Evolutionary conservation across 2,329 filamentous ascomycete genomes (phyloP).

Genomic region (Colletotrichum gloeosporioides): DNA sequence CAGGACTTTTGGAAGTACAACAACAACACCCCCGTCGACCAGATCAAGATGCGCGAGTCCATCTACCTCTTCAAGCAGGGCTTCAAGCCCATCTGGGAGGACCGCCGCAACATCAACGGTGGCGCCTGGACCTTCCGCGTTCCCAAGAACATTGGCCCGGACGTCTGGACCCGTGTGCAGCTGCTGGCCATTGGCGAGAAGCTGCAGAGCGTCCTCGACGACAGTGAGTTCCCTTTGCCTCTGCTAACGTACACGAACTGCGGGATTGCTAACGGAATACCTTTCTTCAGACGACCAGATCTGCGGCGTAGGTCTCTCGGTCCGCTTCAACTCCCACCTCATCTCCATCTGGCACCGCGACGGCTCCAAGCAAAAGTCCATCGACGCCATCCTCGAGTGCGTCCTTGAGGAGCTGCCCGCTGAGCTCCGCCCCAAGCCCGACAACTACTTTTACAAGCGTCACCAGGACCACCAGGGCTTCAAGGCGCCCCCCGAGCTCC

Average conservation of each 20-base stretch:
- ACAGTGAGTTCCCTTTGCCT: slow-evolving; percentile 53
- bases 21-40: slow-evolving; percentile 80
- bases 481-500: slow-evolving; percentile 65
- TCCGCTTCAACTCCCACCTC: slow-evolving; percentile 87
- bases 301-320: slow-evolving; percentile 85
- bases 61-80: slow-evolving; percentile 82
- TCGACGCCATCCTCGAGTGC: slow-evolving; percentile 74
- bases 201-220: slow-evolving; percentile 75
- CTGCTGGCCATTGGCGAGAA: slow-evolving; percentile 84
- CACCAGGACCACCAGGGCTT: slow-evolving; percentile 89
- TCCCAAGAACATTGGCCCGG: slow-evolving; percentile 73
- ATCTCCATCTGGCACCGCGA: slow-evolving; percentile 95
- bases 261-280: neutral
- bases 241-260: neutral
- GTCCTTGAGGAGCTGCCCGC: slow-evolving; percentile 76
- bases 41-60: slow-evolving; percentile 78
- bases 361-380: slow-evolving; percentile 77
- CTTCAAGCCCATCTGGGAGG: slow-evolving; percentile 81
- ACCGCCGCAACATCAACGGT: slow-evolving; percentile 83
- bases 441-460: slow-evolving; percentile 85
- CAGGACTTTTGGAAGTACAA: slow-evolving; percentile 87
- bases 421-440: slow-evolving; percentile 74
- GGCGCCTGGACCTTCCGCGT: slow-evolving; percentile 94
- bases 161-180: slow-evolving; percentile 83
- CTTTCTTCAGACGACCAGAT: slow-evolving; percentile 74